These are phyloP conservation scores for Fusarium concolor DNA, from an alignment of 2,329 filamentous ascomycete species.

Conservation along the genomic window DNA sequence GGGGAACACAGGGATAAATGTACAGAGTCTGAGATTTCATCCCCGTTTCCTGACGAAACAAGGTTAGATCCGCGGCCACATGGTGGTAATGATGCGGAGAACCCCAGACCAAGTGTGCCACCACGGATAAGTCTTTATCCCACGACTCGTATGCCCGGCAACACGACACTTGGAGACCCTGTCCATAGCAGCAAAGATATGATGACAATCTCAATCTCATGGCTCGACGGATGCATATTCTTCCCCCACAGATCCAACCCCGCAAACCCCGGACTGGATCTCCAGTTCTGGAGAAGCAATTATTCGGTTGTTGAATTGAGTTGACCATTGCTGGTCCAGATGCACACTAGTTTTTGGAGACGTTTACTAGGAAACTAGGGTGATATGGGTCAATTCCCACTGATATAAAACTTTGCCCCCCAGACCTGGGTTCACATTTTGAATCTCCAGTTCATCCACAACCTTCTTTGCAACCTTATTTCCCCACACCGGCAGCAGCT, in stretches of 20 bases:
- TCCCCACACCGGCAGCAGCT: not conserved
- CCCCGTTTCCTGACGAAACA: conserved; percentile 37
- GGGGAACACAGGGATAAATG: conserved; percentile 20
- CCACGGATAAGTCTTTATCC: conserved; percentile 43
- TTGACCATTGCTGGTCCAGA: conserved; percentile 5
- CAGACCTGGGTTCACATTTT: conserved; percentile 10
- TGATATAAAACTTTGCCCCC: conserved; percentile 43
- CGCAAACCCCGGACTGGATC: conserved; percentile 46
- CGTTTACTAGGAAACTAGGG: conserved; percentile 6
- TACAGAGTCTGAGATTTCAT: conserved; percentile 34
- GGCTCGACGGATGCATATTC: conserved; percentile 44
- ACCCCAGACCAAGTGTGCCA: conserved; percentile 11
- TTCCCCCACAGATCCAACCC: conserved; percentile 46
- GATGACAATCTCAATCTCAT: conserved; percentile 33
- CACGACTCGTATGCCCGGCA: not conserved
- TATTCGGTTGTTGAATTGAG: conserved; percentile 19
- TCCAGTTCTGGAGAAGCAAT: conserved; percentile 33
- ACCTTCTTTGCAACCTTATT: conserved; percentile 21
- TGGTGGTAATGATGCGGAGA: conserved; percentile 22
- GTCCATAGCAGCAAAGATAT: conserved; percentile 13
- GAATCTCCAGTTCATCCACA: conserved; percentile 26
- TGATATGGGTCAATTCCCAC: conserved; percentile 18
- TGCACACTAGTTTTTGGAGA: conserved; percentile 21
- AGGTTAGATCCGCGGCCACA: conserved; percentile 38
- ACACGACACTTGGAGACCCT: not conserved